Evolutionary conservation across 1,284 basidiomycete species (phyloP), one percentile per base, ranked within the genome.

Genomic region (Naganishia cerealis): DNA sequence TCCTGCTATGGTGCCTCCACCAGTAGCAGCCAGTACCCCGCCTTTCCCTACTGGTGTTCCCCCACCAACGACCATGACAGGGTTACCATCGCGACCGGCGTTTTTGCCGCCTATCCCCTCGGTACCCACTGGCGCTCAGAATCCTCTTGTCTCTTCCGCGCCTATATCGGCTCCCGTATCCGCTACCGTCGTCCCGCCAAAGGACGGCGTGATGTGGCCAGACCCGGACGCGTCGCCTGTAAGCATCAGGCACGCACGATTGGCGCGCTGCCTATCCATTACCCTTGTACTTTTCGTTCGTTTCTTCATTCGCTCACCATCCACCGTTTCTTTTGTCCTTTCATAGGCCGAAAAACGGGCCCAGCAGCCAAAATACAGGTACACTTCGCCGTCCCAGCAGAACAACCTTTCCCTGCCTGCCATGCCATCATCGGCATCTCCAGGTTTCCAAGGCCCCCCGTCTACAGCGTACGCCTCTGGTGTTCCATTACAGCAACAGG

Each of bases 291-390:
- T 87, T 84, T 21, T 52, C 21, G 46, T 38, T 66, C 42, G 29
- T 26, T 33, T 26, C 42, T 8, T 43, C 10, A 39, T 26, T 50
- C 58, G 55, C 54, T 67, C 36, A 43, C 16, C 24, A 1, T 18
- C 43, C 24, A 38, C 29, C 38, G 36, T 55, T 33, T 16, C 24
- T 2, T 3, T 36, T 46, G 18, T 21, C 10, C 16, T 21, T 24
- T 40, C 18, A 13, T 57, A 76, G 74, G 74, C 74, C 13, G 93
- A 94, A 80, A 87, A 87, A 73, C 87, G 92, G 69, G 88, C 91
- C 0, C 85, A 86, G 73, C 83, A 88, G 72, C 77, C 85, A n/a
- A 87, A 85, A 77, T 94, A 94, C 81, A 86, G 86, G 72, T 85
- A 86, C 77, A 78, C 83, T 29, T 77, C 80, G 65, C 78, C 79